Evolutionary conservation across 805 yeast genomes (phyloP).

Genomic region (Scheffersomyces coipomensis): DNA sequence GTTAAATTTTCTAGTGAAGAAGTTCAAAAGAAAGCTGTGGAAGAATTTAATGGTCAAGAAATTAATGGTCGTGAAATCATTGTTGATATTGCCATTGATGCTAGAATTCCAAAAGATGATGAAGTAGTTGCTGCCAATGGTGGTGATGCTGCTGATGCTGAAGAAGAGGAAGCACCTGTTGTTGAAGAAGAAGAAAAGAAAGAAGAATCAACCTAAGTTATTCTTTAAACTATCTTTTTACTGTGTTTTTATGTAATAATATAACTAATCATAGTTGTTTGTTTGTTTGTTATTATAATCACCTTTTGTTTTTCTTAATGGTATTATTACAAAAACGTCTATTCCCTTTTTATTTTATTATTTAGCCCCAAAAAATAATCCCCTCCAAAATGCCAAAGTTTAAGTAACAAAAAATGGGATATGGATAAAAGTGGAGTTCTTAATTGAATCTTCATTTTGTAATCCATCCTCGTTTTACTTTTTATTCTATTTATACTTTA

Average conservation of each 20-base stretch:
- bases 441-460: slow-evolving; percentile 4
- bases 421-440: slow-evolving; percentile 6
- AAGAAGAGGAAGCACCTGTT: slow-evolving; percentile 5
- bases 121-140: slow-evolving; percentile 15
- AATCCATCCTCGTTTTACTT: background rate
- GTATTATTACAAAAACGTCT: too few relatives aligned
- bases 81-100: slow-evolving; percentile 73
- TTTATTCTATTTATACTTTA: background rate
- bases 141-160: slow-evolving; percentile 7
- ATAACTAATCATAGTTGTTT: too few relatives aligned
- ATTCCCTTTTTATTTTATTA: too few relatives aligned
- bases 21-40: slow-evolving; percentile 69
- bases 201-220: background rate
- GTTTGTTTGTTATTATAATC: background rate
- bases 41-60: slow-evolving; percentile 62
- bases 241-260: too few relatives aligned
- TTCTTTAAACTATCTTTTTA: too few relatives aligned
- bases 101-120: slow-evolving; percentile 31
- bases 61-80: slow-evolving; percentile 64
- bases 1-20: slow-evolving; percentile 59
- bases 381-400: too few relatives aligned
- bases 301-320: too few relatives aligned
- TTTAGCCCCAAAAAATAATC: too few relatives aligned
- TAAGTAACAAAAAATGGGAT: too few relatives aligned
- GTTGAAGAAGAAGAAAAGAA: slow-evolving; percentile 1